Conservation (phyloP, 2,329 filamentous ascomycete species). For the Colletotrichum siamense region DNA sequence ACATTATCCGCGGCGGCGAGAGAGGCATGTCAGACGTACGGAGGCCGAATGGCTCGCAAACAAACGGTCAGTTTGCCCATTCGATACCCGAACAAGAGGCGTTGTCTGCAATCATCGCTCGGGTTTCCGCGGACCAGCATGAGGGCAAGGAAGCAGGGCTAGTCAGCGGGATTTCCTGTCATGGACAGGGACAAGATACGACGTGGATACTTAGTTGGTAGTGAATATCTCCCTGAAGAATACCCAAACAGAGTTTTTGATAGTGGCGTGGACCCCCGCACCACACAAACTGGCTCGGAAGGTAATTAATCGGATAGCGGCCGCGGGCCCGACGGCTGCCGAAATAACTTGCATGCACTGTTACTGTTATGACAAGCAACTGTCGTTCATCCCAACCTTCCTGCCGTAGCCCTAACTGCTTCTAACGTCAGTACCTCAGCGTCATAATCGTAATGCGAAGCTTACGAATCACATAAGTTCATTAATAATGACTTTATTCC, state of each 20-base stretch:
- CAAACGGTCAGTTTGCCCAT: rapidly evolving
- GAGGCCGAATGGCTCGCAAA: background rate
- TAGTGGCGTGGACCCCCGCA: background rate
- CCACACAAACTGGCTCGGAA: background rate
- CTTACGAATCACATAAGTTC: too few species aligned
- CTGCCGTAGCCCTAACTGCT: background rate
- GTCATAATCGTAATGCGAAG: too few species aligned
- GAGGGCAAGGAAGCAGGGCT: background rate
- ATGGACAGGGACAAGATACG: background rate
- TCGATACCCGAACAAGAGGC: background rate
- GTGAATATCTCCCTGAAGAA: background rate
- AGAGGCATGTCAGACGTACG: rapidly evolving
- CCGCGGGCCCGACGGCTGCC: background rate
- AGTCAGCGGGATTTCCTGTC: rapidly evolving
- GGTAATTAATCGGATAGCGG: background rate
- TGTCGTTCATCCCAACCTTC: background rate
- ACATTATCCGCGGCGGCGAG: rapidly evolving
- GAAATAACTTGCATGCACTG: background rate
- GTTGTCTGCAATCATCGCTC: rapidly evolving
- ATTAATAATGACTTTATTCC: too few species aligned
- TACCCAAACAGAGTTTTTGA: background rate
- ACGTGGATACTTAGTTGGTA: background rate
- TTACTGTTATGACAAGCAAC: rapidly evolving
- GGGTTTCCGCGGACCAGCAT: background rate
- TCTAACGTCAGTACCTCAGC: too few species aligned